phyloP scores from a whole-genome alignment of 805 yeast genomes.

The Candida sithepensis region DNA sequence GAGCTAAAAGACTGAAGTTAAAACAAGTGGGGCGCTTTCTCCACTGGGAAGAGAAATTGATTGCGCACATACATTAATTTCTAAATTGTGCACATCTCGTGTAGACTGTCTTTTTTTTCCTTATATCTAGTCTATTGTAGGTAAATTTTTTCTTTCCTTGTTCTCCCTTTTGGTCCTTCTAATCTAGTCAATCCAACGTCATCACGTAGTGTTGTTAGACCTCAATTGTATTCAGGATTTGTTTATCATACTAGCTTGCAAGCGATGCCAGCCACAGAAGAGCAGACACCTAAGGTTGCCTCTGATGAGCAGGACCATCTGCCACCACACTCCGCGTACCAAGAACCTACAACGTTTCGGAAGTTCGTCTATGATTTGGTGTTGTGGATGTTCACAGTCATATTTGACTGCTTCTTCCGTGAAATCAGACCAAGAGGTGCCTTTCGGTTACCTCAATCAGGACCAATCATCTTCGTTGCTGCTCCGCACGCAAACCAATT shows the following conservation, averaged over 20 bases:
- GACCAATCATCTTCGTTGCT: conserved; percentile 73
- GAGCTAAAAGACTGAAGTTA: too few relatives aligned
- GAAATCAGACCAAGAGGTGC: conserved; percentile 75
- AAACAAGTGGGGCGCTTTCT: too few relatives aligned
- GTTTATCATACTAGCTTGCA: not conserved
- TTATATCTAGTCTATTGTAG: too few relatives aligned
- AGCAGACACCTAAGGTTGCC: not conserved
- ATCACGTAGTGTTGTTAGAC: too few relatives aligned
- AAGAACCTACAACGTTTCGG: conserved; percentile 36
- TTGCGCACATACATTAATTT: too few relatives aligned
- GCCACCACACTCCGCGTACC: conserved; percentile 18
- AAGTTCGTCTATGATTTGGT: conserved; percentile 48
- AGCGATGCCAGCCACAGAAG: not conserved
- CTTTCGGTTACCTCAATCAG: conserved; percentile 53
- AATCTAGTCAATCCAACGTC: too few relatives aligned
- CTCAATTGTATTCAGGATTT: not conserved
- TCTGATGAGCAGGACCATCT: not conserved
- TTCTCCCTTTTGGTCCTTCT: too few relatives aligned
- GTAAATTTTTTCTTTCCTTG: too few relatives aligned
- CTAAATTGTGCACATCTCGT: too few relatives aligned
- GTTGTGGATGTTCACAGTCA: conserved; percentile 42
- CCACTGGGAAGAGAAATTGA: too few relatives aligned
- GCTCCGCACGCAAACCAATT: conserved; percentile 90
- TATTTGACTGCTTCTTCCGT: conserved; percentile 63
- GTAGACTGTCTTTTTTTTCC: too few relatives aligned